Evolutionary conservation across 495 filamentous ascomycete species (phyloP), one percentile per base, ranked within the genome.

Genomic region (Aspergillus baeticus): DNA sequence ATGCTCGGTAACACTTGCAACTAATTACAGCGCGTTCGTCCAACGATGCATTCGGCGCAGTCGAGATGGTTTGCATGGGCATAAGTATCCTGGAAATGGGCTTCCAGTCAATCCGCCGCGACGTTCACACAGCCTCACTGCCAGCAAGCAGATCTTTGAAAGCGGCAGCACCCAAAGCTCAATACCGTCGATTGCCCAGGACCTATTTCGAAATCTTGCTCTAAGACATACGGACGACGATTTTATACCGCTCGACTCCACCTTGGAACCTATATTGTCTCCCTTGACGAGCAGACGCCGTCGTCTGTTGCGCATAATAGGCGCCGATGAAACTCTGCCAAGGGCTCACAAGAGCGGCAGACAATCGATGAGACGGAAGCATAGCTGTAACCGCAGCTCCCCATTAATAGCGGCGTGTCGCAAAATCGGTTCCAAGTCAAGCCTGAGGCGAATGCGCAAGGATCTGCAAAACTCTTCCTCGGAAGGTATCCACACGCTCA

Each of bases 1-100:
- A 14, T 72, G 69, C 39, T 62, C 67, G 14, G 60, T 72, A 15
- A 72, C 69, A 0, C 34, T 70, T 31, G 69, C 65, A 36, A 60
- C 65, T 20, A 70, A 72, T 29, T 70, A 62, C 38, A 60, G 58
- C 34, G 50, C 60, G 1, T 72, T 72, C 49, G 31, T 49, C 13
- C 43, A 55, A 26, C 57, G 69, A 10, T 59, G 62, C 50, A 22
- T 36, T 31, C 6, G 37, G 1, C 37, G 43, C 21, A 17, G 29
- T 29, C 26, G 26, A 3, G 26, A 29, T 3, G 17, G 18, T 11
- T 46, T 47, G 5, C 33, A 41, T n/a, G 54, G 44, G 14, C 51
- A 13, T 6, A 54, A 43, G 21, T 63, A 63, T 29, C 69, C 69
- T 43, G 57, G 65, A 7, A 68, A 66, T 34, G 67, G 69, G 2